These are phyloP conservation scores for Strobilomyces dryophilus DNA, from an alignment of 768 basidiomycete genomes.

Conservation along the genomic window DNA sequence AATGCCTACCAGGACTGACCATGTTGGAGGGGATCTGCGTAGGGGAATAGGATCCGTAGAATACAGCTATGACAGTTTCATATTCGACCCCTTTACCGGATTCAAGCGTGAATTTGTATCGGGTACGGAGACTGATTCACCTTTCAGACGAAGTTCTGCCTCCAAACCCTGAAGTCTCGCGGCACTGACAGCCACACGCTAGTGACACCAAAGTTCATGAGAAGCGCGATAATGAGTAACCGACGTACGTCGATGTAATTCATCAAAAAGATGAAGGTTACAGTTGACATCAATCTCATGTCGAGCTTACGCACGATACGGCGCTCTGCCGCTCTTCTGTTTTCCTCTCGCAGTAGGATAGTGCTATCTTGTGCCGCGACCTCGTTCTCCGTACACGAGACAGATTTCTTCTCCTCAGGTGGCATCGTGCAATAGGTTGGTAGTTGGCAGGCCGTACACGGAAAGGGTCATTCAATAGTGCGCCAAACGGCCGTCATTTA, in stretches of 20 bases:
- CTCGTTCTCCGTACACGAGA: constrained; percentile 7
- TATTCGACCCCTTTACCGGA: constrained; percentile 45
- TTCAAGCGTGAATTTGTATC: neutral
- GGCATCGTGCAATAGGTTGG: neutral
- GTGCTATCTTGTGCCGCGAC: constrained; percentile 4
- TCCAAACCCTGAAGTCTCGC: too few species aligned
- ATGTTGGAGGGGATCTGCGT: too few species aligned
- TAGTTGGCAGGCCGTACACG: too few species aligned
- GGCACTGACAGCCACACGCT: constrained; percentile 37
- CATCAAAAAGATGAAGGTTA: constrained; percentile 22
- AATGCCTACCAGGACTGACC: constrained; percentile 25
- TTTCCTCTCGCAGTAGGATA: constrained; percentile 5
- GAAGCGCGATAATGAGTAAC: too few species aligned
- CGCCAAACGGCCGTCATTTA: too few species aligned
- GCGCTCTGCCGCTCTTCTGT: constrained; percentile 16
- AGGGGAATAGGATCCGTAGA: too few species aligned
- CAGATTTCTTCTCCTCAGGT: neutral
- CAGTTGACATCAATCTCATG: constrained; percentile 15
- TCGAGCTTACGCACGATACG: too few species aligned
- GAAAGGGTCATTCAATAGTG: too few species aligned
- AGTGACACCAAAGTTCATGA: neutral
- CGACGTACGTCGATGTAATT: constrained; percentile 26
- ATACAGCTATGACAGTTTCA: constrained; percentile 42
- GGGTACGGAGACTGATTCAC: constrained; percentile 9
- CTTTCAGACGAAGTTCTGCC: constrained; percentile 31